Percentiles rank a stretch among this genome's conserved stretches.
Evolutionary conservation across 768 basidiomycete genomes (phyloP).

Genomic region (Serendipita sp.): DNA sequence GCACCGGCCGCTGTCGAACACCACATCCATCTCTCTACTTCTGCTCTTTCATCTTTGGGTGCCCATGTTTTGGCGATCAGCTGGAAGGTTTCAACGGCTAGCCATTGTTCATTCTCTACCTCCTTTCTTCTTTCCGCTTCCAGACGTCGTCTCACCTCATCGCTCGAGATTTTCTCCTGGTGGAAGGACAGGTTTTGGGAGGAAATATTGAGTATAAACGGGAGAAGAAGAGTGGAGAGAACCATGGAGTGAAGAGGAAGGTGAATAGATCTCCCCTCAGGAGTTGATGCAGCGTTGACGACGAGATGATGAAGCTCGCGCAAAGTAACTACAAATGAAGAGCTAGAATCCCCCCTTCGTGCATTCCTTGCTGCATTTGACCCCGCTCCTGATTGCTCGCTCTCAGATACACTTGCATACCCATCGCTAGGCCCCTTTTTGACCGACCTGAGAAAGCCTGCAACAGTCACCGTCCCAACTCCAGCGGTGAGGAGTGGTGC

Average conservation of each 20-base stretch:
- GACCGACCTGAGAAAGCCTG: not conserved
- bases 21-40: constrained; percentile 51
- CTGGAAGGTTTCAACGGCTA: constrained; percentile 45
- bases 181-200: not conserved
- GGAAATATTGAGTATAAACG: not conserved
- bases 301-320: not conserved
- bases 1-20: constrained; percentile 45
- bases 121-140: not conserved
- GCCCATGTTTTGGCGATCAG: constrained; percentile 39
- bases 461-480: not conserved
- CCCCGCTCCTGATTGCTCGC: not conserved
- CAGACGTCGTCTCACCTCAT: not conserved
- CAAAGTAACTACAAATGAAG: not conserved
- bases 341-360: not conserved
- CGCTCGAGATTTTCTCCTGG: not conserved
- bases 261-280: not conserved
- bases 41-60: constrained; percentile 19
- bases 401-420: not conserved
- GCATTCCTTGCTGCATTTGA: not conserved
- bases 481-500: not conserved
- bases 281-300: not conserved
- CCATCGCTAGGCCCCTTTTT: not conserved
- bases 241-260: not conserved
- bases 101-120: constrained; percentile 35
- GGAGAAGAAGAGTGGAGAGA: not conserved